Evolutionary conservation across 805 yeast genomes (phyloP).

Genomic region (Candida succiphila): DNA sequence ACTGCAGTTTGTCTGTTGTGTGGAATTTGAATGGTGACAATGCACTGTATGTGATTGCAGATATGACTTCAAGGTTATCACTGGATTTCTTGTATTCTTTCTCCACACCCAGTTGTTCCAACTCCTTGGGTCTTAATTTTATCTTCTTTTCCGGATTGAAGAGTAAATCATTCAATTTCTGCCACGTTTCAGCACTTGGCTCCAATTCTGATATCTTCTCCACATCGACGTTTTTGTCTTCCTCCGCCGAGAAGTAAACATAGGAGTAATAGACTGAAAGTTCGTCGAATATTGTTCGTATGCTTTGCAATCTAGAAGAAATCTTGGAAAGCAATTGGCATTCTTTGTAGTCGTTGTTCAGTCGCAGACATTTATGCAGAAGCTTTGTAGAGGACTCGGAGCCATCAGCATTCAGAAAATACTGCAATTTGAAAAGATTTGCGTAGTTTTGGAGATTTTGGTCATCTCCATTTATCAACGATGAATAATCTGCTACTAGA

Average conservation of each 20-base stretch:
- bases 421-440: conserved; percentile 15
- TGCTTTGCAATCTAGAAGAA: conserved; percentile 33
- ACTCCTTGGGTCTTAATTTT: conserved; percentile 9
- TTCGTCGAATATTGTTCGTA: conserved; percentile 29
- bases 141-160: conserved; percentile 11
- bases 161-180: conserved; percentile 25
- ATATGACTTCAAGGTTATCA: conserved; percentile 18
- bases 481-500: conserved; percentile 14
- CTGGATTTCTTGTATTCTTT: conserved; percentile 2
- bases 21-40: conserved; percentile 12
- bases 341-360: conserved; percentile 59
- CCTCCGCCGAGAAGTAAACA: conserved; percentile 23
- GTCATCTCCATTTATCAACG: conserved; percentile 12
- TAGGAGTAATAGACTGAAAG: conserved; percentile 32
- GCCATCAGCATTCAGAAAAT: conserved; percentile 11
- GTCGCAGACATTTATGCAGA: conserved; percentile 51
- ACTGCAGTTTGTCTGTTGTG: conserved; percentile 7
- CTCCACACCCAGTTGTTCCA: conserved; percentile 8
- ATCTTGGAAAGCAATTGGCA: conserved; percentile 52
- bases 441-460: conserved; percentile 13
- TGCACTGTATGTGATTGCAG: conserved; percentile 8
- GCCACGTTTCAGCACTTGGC: conserved; percentile 32
- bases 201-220: conserved; percentile 23
- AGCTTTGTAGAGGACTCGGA: conserved; percentile 7
- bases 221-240: conserved; percentile 10